These are phyloP conservation scores for Botrytis pseudocinerea DNA, from an alignment of 2,329 filamentous ascomycete species.

Conservation along the genomic window DNA sequence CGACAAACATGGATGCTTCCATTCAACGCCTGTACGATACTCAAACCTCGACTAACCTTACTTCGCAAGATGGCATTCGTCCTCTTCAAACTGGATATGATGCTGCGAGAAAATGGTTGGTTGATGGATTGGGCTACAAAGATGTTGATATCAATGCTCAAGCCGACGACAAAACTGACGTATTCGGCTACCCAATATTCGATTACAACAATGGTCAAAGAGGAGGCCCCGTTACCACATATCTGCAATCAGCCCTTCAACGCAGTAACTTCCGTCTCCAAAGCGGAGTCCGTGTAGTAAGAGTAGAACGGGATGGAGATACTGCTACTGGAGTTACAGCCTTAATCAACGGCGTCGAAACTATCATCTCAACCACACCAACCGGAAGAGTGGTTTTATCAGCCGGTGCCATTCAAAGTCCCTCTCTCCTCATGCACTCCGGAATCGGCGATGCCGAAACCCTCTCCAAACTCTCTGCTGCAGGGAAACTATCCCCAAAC, in stretches of 20 bases:
- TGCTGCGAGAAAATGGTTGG: slow-evolving; percentile 51
- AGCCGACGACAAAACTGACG: slow-evolving; percentile 48
- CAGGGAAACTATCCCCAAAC: slow-evolving; percentile 42
- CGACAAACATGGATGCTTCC: slow-evolving; percentile 49
- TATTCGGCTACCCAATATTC: slow-evolving; percentile 51
- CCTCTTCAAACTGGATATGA: slow-evolving; percentile 52
- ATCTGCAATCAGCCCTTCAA: slow-evolving; percentile 49
- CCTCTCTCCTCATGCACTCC: slow-evolving; percentile 53
- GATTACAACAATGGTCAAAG: slow-evolving; percentile 52
- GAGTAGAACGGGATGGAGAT: slow-evolving; percentile 45
- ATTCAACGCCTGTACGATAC: slow-evolving; percentile 47
- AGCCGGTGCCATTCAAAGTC: slow-evolving; percentile 52
- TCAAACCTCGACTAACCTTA: slow-evolving; percentile 48
- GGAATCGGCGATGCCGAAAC: slow-evolving; percentile 48
- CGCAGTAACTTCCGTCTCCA: slow-evolving; percentile 48
- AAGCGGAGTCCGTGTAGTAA: slow-evolving; percentile 47
- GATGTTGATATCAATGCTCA: slow-evolving; percentile 50
- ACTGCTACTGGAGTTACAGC: slow-evolving; percentile 47
- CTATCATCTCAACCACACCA: slow-evolving; percentile 27
- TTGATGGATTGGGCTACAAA: slow-evolving; percentile 49
- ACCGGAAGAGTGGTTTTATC: slow-evolving; percentile 47
- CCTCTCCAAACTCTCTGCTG: slow-evolving; percentile 40
- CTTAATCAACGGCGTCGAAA: slow-evolving; percentile 38
- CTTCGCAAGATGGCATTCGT: slow-evolving; percentile 48
- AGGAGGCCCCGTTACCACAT: slow-evolving; percentile 51